Evolutionary conservation across 2,329 filamentous ascomycete genomes (phyloP), one percentile per base, ranked within the genome.

Genomic region (Fusarium acutatum): DNA sequence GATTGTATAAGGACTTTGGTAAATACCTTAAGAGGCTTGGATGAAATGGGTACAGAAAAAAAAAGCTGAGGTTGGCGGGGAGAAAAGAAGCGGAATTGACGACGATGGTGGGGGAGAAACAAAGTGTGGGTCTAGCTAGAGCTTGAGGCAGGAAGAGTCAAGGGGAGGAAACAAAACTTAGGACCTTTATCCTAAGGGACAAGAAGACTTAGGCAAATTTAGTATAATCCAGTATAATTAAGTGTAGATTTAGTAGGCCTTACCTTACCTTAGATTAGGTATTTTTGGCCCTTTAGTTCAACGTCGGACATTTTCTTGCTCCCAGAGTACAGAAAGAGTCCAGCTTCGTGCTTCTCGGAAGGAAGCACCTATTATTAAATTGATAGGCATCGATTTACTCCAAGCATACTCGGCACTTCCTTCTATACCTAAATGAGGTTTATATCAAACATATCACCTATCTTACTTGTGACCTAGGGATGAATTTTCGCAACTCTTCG

Each of bases 31-130:
- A 50, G 30, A 64, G 52, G 60, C 40, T 49, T 49, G 52, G 54
- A 60, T 40, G 63, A 64, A 64, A 63, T 60, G 47, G 24, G n/a
- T 15, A 49, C 68, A 67, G 22, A 43, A 68, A 62, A 24, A 50
- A 72, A 71, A 71, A 60, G 49, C 68, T 71, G 73, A 73, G 56
- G 68, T 70, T 77, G 75, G 71, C 64, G 74, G 75, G 75, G 75
- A 68, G 63, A 71, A 67, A 62, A 66, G 71, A 54, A 58, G 67
- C 64, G 72, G 63, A 73, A 73, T 75, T 75, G 69, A 54, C 58
- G 72, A 58, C 53, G 64, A 63, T 72, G 70, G 71, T 72, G 73
- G 70, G 73, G 69, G 62, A 65, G 54, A 69, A 77, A 72, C 65
- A 69, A 77, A 69, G 69, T 71, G 76, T 56, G 74, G 74, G 62